Conservation (phyloP, 2,329 filamentous ascomycete species). For the Colletotrichum karsti region DNA sequence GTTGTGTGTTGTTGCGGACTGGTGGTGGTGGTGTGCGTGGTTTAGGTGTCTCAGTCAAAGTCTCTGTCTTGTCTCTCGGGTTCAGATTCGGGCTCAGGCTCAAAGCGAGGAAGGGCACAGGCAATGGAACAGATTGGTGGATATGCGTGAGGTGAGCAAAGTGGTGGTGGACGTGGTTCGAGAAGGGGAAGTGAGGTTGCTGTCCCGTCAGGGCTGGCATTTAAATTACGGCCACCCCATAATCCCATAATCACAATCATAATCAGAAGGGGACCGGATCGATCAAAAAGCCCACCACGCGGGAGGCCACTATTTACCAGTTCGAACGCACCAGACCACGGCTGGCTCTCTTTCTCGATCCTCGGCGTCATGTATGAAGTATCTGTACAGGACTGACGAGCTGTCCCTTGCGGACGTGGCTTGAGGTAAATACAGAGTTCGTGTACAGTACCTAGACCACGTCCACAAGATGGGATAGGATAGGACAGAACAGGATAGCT, state of each 20-base stretch:
- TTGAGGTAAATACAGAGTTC: no score
- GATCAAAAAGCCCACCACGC: constrained; percentile 16
- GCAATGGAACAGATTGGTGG: background rate
- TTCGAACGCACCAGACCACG: constrained; percentile 1
- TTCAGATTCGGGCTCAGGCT: background rate
- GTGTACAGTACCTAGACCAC: background rate
- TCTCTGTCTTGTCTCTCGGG: constrained; percentile 4
- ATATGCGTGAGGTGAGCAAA: background rate
- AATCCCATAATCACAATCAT: constrained; percentile 19
- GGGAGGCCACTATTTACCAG: constrained; percentile 19
- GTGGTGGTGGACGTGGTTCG: constrained; percentile 15
- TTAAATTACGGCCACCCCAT: constrained; percentile 30
- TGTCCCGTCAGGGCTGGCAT: constrained; percentile 26
- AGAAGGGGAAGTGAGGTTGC: constrained; percentile 27
- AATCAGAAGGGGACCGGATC: constrained; percentile 19
- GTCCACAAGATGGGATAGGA: background rate
- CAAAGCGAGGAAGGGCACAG: background rate
- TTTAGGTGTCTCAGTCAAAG: constrained; percentile 24
- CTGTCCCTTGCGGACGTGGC: no score
- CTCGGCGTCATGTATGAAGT: constrained; percentile 3
- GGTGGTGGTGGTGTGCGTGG: background rate
- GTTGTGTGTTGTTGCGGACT: background rate
- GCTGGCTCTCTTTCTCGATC: background rate
- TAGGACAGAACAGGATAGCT: background rate
- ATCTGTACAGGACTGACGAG: no score